Evolutionary conservation across 179 eudicot species (phyloP).

Genomic region (Nepenthes alata): DNA sequence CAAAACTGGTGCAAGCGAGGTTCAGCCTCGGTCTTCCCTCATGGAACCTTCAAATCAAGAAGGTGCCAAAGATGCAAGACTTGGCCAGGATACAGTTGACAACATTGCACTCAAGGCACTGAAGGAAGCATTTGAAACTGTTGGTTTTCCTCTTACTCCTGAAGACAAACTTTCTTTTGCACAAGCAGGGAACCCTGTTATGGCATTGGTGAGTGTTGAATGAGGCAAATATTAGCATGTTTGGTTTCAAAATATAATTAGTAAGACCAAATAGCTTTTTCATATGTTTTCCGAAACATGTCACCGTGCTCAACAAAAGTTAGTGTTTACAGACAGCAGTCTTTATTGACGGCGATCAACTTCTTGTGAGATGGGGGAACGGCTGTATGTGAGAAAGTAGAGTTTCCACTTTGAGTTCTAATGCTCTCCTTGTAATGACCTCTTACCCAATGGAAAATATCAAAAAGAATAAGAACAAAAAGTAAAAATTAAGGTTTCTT

Average conservation of each 20-base stretch:
- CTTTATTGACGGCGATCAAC: too few species aligned
- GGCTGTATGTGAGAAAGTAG: not conserved
- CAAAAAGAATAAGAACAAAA: not conserved
- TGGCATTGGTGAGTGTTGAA: slow-evolving; percentile 63
- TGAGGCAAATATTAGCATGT: not conserved
- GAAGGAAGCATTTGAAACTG: slow-evolving; percentile 78
- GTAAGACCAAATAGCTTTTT: not conserved
- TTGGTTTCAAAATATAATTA: not conserved
- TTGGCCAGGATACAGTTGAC: slow-evolving; percentile 24
- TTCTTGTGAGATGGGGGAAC: too few species aligned
- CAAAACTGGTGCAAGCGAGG: slow-evolving; percentile 13
- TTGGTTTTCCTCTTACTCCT: slow-evolving; percentile 43
- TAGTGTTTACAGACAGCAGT: too few species aligned
- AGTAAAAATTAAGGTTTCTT: too few species aligned
- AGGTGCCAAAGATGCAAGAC: slow-evolving; percentile 27
- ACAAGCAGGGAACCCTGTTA: slow-evolving; percentile 91
- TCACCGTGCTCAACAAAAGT: too few species aligned
- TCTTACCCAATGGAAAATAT: not conserved
- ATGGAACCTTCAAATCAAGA: slow-evolving; percentile 33
- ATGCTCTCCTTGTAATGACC: not conserved
- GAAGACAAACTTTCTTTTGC: slow-evolving; percentile 59
- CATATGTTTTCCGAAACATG: too few species aligned
- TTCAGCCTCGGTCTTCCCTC: slow-evolving; percentile 21
- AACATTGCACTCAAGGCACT: slow-evolving; percentile 61
- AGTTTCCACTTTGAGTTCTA: not conserved